phyloP scores from a whole-genome alignment of 805 yeast species.

The Blastobotrys muscicola region DNA sequence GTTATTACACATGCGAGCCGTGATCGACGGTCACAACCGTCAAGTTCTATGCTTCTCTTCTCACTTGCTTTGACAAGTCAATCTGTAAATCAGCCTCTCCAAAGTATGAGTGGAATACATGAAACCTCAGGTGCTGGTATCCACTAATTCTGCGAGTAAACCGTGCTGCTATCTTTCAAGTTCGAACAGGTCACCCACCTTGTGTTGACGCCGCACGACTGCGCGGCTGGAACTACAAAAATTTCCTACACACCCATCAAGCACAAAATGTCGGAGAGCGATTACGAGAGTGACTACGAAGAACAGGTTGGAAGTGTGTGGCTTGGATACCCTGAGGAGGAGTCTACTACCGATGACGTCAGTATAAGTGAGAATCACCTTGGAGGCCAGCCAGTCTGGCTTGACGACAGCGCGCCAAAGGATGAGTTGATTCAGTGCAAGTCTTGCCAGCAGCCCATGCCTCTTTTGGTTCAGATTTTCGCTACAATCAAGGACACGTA shows the following conservation, averaged over 20 bases:
- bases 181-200: too few species aligned
- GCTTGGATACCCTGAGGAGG: slow-evolving; percentile 30
- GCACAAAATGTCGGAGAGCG: slow-evolving; percentile 11
- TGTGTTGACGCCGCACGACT: background rate
- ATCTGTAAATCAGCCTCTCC: too few species aligned
- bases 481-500: slow-evolving; percentile 52
- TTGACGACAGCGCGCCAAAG: slow-evolving; percentile 51
- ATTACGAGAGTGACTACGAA: slow-evolving; percentile 20
- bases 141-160: too few species aligned
- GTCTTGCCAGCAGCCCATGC: slow-evolving; percentile 53
- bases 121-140: too few species aligned
- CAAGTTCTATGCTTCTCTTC: too few species aligned
- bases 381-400: slow-evolving; percentile 73
- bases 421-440: slow-evolving; percentile 47
- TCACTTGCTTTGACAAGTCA: too few species aligned
- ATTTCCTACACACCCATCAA: background rate
- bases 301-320: slow-evolving; percentile 24
- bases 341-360: slow-evolving; percentile 6
- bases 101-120: too few species aligned
- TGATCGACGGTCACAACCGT: too few species aligned
- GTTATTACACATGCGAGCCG: too few species aligned
- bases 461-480: slow-evolving; percentile 66
- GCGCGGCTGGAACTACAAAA: background rate
- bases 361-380: slow-evolving; percentile 43
- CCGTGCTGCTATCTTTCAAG: too few species aligned